Base-by-base conservation (phyloP, 176 grass and related monocot genomes). In the Alloteropsis semialata region DNA sequence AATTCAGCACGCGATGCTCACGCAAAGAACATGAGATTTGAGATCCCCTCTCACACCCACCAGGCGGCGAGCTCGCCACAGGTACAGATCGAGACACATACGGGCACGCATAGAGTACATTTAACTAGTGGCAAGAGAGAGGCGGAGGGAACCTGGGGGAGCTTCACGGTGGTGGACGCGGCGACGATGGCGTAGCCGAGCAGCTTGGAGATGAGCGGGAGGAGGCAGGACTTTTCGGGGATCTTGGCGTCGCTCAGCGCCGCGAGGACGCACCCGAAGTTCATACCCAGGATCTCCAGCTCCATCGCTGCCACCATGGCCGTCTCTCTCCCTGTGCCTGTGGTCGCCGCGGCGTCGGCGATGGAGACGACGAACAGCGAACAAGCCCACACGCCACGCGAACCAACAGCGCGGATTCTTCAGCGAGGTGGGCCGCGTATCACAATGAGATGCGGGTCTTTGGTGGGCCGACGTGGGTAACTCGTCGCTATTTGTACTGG, bases 101-200 rank as follows among this genome's bases (percentile, higher is more conserved):
- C 24, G 29, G 65, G 34, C 76, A 8, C 32, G 17, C 33, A 64
- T 75, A 36, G 34, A 37, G 45, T 21, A 34, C 27, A 17, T 30
- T 16, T 3, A 33, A 39, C n/a, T 1, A 22, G 51, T 3, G 34
- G 39, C 42, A 65, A 22, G 41, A 2, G 19, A 5, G 38, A 28
- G 48, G 48, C 5, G 5, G 66, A 2, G n/a, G 29, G 30, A 9
- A 98, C 95, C 96, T 99, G 96, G 12, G 96, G 93, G 43, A 99
- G 84, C 82, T 99, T 99, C 80, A 96, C 93, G 69, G 93, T 99
- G 63, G 96, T 99, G 87, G 96, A 99, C 22, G 93, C 91, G 53
- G 96, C 93, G 65, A 99, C 89, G 89, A 99, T 96, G 83, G 83
- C 86, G 87, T 99, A 96, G 46, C 91, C 96, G 6, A 99, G 96